A percentile compares a stretch with the other conserved stretches of the same genome.
Conservation (phyloP, 1,139 yeast genomes). For the Wickerhamomyces sp. region DNA sequence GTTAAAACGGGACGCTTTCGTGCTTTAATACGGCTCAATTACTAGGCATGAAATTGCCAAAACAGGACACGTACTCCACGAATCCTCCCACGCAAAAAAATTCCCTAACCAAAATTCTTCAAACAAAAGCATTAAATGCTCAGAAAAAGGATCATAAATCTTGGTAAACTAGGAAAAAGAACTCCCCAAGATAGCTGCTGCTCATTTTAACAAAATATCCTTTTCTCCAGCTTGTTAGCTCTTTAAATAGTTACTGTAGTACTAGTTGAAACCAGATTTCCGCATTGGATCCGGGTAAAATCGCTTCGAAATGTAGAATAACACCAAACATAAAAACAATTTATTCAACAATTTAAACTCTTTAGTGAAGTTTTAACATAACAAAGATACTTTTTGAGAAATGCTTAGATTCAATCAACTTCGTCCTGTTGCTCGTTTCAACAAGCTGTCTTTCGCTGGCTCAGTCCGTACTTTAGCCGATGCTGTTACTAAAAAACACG, state of each 20-base stretch:
- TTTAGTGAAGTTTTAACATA: neutral
- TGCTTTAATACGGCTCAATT: too few species aligned
- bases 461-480: conserved; percentile 12
- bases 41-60: too few species aligned
- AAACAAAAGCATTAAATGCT: too few species aligned
- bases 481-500: conserved; percentile 47
- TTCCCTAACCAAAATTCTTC: too few species aligned
- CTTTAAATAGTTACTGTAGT: too few species aligned
- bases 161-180: too few species aligned
- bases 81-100: conserved; percentile 2
- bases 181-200: too few species aligned
- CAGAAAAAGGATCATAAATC: too few species aligned
- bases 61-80: conserved; percentile 3
- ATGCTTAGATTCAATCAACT: conserved; percentile 4
- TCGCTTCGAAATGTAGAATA: neutral
- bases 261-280: neutral
- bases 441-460: neutral
- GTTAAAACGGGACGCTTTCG: conserved; percentile 1
- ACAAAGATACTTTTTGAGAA: neutral
- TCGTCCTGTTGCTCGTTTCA: conserved; percentile 5
- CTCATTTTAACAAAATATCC: too few species aligned
- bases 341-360: neutral
- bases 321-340: neutral
- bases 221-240: too few species aligned
- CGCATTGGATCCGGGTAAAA: conserved; percentile 10